Evolutionary conservation across 192 early-diverging fungal genomes (phyloP).

Genomic region (Backusella parvicylindrica): DNA sequence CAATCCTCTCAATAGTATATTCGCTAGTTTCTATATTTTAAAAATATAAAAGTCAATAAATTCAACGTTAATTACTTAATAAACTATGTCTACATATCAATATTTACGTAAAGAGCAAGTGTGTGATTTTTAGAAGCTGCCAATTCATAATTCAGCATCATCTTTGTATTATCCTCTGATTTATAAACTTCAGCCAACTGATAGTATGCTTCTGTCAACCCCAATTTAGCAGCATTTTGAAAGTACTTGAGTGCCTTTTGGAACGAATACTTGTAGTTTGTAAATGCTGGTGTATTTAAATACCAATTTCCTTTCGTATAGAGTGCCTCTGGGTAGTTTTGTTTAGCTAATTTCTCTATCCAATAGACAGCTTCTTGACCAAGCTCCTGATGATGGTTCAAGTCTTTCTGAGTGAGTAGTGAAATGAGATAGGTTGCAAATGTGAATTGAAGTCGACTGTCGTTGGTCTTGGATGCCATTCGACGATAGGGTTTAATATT

Average conservation of each 20-base stretch:
- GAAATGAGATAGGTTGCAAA: slow-evolving; percentile 74
- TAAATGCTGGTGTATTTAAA: slow-evolving; percentile 34
- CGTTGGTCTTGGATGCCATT: slow-evolving; percentile 74
- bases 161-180: not conserved
- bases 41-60: too few relatives aligned
- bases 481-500: slow-evolving; percentile 68
- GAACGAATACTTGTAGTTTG: not conserved
- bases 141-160: not conserved
- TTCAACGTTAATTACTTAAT: not conserved
- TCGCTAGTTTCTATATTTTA: not conserved
- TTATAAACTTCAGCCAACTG: not conserved
- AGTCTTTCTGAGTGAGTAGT: slow-evolving; percentile 46
- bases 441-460: slow-evolving; percentile 65
- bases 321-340: slow-evolving; percentile 66
- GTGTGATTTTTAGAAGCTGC: not conserved
- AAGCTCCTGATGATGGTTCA: slow-evolving; percentile 18
- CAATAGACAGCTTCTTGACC: slow-evolving; percentile 67
- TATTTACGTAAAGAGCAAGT: not conserved
- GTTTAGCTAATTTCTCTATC: slow-evolving; percentile 66
- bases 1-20: not conserved
- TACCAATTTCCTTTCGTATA: slow-evolving; percentile 73
- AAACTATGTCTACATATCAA: not conserved
- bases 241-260: not conserved
- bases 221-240: not conserved
- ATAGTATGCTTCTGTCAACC: not conserved